Base-by-base conservation (phyloP, 139 green algal species). In the Chlamydomonas sp. region DNA sequence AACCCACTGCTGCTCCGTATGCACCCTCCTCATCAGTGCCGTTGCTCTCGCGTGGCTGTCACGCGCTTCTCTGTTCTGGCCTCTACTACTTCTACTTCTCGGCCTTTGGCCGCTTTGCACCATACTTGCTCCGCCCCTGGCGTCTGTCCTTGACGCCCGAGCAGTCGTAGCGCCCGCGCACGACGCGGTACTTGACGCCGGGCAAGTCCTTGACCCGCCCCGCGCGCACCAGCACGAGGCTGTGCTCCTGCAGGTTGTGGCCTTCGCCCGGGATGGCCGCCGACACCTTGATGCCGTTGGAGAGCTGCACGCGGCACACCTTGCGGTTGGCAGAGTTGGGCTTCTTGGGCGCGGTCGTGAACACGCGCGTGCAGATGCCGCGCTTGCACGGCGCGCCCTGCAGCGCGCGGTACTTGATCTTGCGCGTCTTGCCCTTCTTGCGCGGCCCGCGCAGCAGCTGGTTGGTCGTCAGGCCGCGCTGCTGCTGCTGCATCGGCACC, bases 161-260 rank as follows among this genome's bases (percentile, higher is more conserved):
- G 62, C 81, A 78, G 83, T 93, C 87, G 58, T 89, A 81, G 24
- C 75, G 73, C n/a, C 86, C 86, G 20, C 86, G 78, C 68, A 90
- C 66, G 13, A 69, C 62, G 10, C 57, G 54, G 62, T 69, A 69
- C 62, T 69, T 69, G 5, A 69, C 89, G 5, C 88, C 86, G 0
- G 90, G 90, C 69, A 96, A 77, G 80, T 96, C 90, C 71, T 89
- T 88, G 26, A 87, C 82, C 37, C 90, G 76, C 30, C 89, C 86
- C 34, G 89, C 90, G 24, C 85, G 73, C 72, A 96, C 50, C 49
- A 95, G 57, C 68, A 96, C 87, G 29, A 96, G 81, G 33, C 83
- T 89, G 69, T 96, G 88, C 81, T 96, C 89, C 80, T 94, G 89
- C 65, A 93, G 70, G 39, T 80, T 73, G 70, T 83, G 78, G 26